A percentile compares a stretch with the other conserved stretches of the same genome.
Evolutionary conservation across 148 eudicot genomes (phyloP).

Genomic region (Arctostaphylos glauca): DNA sequence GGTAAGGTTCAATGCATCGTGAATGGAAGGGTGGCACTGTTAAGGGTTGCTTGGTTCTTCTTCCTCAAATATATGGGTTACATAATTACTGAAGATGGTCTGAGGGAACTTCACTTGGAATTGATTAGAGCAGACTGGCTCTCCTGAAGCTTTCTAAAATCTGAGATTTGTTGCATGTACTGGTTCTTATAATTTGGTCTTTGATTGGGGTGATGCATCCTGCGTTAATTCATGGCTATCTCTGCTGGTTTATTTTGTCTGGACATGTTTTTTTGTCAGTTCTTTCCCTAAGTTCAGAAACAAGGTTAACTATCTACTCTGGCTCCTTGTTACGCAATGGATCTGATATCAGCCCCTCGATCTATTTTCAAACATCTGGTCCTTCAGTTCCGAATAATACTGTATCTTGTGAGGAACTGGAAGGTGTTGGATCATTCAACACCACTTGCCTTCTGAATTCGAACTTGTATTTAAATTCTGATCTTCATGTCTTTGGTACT

Average conservation of each 20-base stretch:
- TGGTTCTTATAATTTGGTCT: background rate
- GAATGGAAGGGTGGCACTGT: background rate
- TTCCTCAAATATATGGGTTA: background rate
- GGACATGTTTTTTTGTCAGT: slow-evolving; percentile 30
- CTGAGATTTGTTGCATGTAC: slow-evolving; percentile 14
- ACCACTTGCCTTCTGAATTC: slow-evolving; percentile 69
- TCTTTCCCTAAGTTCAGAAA: slow-evolving; percentile 27
- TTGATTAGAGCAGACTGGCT: slow-evolving; percentile 16
- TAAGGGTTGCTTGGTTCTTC: background rate
- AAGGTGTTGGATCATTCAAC: slow-evolving; percentile 80
- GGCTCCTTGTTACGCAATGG: slow-evolving; percentile 15
- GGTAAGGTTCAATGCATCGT: slow-evolving; percentile 11
- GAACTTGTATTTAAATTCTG: slow-evolving; percentile 39
- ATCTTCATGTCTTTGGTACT: slow-evolving; percentile 52
- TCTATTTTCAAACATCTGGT: slow-evolving; percentile 17
- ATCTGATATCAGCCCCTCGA: slow-evolving; percentile 12
- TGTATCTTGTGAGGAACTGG: slow-evolving; percentile 66
- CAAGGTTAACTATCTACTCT: slow-evolving; percentile 16
- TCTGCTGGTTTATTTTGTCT: slow-evolving; percentile 44
- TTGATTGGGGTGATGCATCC: slow-evolving; percentile 49
- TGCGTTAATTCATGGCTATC: slow-evolving; percentile 30
- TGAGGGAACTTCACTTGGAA: slow-evolving; percentile 6
- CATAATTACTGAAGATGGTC: background rate
- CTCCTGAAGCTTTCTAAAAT: slow-evolving; percentile 5
- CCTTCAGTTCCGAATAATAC: slow-evolving; percentile 22